Conservation (phyloP, 164 flowering plant genomes). For the Nelumbo lutea region DNA sequence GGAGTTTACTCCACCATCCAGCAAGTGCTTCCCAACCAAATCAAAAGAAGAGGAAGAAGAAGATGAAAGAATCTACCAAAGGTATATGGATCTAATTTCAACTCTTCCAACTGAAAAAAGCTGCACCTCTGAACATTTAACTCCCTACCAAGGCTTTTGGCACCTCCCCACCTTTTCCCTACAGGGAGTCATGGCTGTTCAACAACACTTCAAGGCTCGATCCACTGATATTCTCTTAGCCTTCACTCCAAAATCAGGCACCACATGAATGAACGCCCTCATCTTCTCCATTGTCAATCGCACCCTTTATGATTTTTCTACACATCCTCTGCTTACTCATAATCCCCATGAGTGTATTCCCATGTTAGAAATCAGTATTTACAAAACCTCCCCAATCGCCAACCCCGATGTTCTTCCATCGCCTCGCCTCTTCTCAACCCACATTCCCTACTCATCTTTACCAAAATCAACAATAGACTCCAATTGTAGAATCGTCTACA, state of each 20-base stretch:
- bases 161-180: neutral
- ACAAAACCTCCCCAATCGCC: neutral
- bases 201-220: slow-evolving; percentile 11
- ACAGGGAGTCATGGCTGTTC: neutral
- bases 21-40: too few relatives aligned
- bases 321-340: neutral
- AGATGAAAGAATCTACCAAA: neutral
- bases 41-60: neutral
- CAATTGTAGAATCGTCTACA: slow-evolving; percentile 10
- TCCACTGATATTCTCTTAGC: slow-evolving; percentile 10
- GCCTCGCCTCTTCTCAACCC: slow-evolving; percentile 7
- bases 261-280: slow-evolving; percentile 20
- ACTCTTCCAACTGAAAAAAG: slow-evolving; percentile 2
- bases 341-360: slow-evolving; percentile 5
- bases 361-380: neutral
- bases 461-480: neutral
- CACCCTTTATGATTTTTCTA: neutral
- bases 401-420: neutral
- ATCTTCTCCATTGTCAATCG: slow-evolving; percentile 13
- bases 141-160: slow-evolving; percentile 18
- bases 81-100: neutral
- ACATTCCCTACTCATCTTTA: slow-evolving; percentile 5
- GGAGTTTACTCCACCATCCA: too few relatives aligned
- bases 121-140: neutral
- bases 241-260: slow-evolving; percentile 19